Evolutionary conservation across 2,329 filamentous ascomycete genomes (phyloP).

Genomic region (Fusarium nygamai): DNA sequence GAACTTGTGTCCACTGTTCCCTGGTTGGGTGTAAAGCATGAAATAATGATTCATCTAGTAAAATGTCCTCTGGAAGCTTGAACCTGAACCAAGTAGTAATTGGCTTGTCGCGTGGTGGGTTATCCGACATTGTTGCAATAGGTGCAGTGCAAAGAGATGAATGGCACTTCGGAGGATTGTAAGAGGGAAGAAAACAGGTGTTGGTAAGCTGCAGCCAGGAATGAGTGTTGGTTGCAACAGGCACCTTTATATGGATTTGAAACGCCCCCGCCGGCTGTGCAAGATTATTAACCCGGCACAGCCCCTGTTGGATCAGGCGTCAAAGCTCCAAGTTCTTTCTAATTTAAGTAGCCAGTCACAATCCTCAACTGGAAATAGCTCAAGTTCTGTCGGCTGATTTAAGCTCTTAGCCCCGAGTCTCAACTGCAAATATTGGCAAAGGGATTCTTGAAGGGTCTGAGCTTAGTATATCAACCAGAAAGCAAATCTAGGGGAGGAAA

Average conservation of each 20-base stretch:
- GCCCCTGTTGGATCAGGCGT: not conserved
- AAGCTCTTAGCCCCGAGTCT: no score
- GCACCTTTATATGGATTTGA: not conserved
- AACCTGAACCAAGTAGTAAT: not conserved
- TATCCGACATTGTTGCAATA: not conserved
- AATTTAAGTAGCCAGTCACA: no score
- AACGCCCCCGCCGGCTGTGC: not conserved
- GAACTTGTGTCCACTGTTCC: not conserved
- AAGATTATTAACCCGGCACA: not conserved
- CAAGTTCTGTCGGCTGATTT: no score
- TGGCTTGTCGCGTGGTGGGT: not conserved
- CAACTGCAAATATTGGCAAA: no score
- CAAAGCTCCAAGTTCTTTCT: no score
- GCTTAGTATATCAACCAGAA: no score
- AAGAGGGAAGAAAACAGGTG: not conserved
- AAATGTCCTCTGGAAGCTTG: not conserved
- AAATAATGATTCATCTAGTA: not conserved
- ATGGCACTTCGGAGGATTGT: not conserved
- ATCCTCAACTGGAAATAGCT: no score
- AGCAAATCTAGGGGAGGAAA: no score
- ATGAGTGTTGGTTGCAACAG: not conserved
- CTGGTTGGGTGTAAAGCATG: not conserved
- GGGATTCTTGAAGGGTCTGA: no score
- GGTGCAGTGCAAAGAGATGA: no score
- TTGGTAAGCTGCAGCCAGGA: not conserved